Percentiles rank a stretch among this genome's conserved stretches.
Evolutionary conservation across 2,329 filamentous ascomycete species (phyloP).

Genomic region (Apiospora sp.): DNA sequence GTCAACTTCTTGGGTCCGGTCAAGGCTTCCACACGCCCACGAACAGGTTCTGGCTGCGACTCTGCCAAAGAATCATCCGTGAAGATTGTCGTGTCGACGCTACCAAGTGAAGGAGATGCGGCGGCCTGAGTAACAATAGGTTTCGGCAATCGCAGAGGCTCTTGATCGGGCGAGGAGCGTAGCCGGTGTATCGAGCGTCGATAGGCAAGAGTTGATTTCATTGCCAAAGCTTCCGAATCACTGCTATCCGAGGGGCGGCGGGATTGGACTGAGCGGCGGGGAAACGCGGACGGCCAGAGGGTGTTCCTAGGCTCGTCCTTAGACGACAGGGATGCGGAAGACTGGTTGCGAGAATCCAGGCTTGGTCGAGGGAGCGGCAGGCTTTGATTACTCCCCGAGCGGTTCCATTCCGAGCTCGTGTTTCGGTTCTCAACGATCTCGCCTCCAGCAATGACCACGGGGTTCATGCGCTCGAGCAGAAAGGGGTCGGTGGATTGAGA

Average conservation of each 20-base stretch:
- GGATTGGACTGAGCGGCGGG: slow-evolving; percentile 45
- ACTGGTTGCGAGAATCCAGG: slow-evolving; percentile 52
- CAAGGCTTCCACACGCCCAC: slow-evolving; percentile 40
- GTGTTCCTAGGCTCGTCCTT: slow-evolving; percentile 52
- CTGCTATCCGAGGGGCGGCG: slow-evolving; percentile 64
- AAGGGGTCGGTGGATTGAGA: slow-evolving; percentile 61
- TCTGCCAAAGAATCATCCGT: slow-evolving; percentile 63
- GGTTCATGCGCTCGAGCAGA: slow-evolving; percentile 68
- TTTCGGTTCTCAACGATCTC: slow-evolving; percentile 69
- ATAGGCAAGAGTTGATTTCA: slow-evolving; percentile 62
- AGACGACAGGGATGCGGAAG: slow-evolving; percentile 51
- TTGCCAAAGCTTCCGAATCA: slow-evolving; percentile 57
- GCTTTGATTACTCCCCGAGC: slow-evolving; percentile 61
- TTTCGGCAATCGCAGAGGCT: slow-evolving; percentile 57
- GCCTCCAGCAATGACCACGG: slow-evolving; percentile 71
- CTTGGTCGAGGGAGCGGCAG: slow-evolving; percentile 50
- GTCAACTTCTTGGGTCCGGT: slow-evolving; percentile 60
- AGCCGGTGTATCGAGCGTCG: slow-evolving; percentile 63
- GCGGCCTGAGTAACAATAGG: slow-evolving; percentile 58
- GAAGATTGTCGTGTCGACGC: slow-evolving; percentile 63
- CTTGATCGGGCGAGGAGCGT: slow-evolving; percentile 51
- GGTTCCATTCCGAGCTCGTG: slow-evolving; percentile 54
- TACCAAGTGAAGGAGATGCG: slow-evolving; percentile 60
- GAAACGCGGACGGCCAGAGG: slow-evolving; percentile 63
- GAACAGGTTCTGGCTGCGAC: slow-evolving; percentile 46